phyloP scores from a whole-genome alignment of 2,329 filamentous ascomycete genomes.

The Chaetomium sp. region DNA sequence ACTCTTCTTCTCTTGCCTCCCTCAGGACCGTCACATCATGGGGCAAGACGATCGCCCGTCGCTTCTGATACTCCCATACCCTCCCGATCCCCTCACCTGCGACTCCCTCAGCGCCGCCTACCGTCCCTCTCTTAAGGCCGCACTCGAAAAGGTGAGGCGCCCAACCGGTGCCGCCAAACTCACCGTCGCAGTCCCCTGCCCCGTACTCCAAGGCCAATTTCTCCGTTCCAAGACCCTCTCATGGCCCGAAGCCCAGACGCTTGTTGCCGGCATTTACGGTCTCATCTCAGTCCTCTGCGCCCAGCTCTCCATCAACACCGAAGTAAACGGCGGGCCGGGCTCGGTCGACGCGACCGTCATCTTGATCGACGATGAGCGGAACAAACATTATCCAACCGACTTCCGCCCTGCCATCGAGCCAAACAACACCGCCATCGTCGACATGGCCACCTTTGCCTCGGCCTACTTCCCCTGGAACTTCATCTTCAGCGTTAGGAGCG shows the following conservation, averaged over 20 bases:
- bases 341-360: conserved; percentile 77
- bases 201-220: conserved; percentile 58
- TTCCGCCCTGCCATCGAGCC: conserved; percentile 44
- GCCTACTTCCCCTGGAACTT: conserved; percentile 62
- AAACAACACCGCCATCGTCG: conserved; percentile 52
- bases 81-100: conserved; percentile 58
- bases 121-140: conserved; percentile 57
- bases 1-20: neutral
- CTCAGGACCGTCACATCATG: conserved; percentile 27
- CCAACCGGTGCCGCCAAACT: conserved; percentile 45
- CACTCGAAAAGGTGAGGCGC: conserved; percentile 53
- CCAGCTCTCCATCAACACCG: conserved; percentile 61
- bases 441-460: conserved; percentile 55
- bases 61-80: conserved; percentile 65
- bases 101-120: conserved; percentile 61
- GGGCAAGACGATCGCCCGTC: conserved; percentile 45
- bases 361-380: conserved; percentile 64
- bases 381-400: conserved; percentile 39
- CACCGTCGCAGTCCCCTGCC: conserved; percentile 62
- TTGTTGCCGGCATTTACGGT: conserved; percentile 77
- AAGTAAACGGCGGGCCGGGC: conserved; percentile 58
- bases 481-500: conserved; percentile 67
- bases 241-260: conserved; percentile 70
- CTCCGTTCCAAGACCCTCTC: conserved; percentile 55
- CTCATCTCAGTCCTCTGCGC: conserved; percentile 74